Conservation (phyloP, 768 basidiomycete genomes). For the Epithele typhae region DNA sequence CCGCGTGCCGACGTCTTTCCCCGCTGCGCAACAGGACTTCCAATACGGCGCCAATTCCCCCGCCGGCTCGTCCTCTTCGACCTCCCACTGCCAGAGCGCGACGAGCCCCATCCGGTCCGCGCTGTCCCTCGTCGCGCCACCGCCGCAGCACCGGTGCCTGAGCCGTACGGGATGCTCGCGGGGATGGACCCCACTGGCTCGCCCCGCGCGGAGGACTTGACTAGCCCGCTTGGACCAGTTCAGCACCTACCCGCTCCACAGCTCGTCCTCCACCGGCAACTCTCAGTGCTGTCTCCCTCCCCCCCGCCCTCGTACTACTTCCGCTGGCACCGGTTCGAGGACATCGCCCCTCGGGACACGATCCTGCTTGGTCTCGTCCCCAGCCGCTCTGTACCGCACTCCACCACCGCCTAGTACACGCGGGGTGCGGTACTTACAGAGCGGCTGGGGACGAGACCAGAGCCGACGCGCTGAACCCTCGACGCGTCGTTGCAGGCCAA, state of each 20-base stretch:
- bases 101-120: constrained; percentile 44
- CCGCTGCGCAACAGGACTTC: constrained; percentile 8
- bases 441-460: too few relatives aligned
- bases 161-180: too few relatives aligned
- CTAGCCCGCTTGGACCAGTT: constrained; percentile 45
- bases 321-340: constrained; percentile 73
- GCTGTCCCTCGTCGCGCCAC: constrained; percentile 32
- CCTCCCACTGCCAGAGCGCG: constrained; percentile 24
- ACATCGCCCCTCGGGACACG: constrained; percentile 77
- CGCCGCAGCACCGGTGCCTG: too few relatives aligned
- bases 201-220: constrained; percentile 43
- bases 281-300: constrained; percentile 40
- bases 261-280: constrained; percentile 64
- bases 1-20: neutral
- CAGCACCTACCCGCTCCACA: constrained; percentile 61
- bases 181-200: constrained; percentile 28
- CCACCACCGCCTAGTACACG: too few relatives aligned
- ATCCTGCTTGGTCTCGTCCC: too few relatives aligned
- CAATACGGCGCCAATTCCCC: constrained; percentile 50
- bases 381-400: too few relatives aligned
- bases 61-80: constrained; percentile 55
- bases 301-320: constrained; percentile 67
- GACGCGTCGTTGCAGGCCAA: too few relatives aligned
- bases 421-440: too few relatives aligned
- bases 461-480: too few relatives aligned